Evolutionary conservation across 2,329 filamentous ascomycete genomes (phyloP), one percentile per base, ranked within the genome.

Genomic region (Xylaria sp.): DNA sequence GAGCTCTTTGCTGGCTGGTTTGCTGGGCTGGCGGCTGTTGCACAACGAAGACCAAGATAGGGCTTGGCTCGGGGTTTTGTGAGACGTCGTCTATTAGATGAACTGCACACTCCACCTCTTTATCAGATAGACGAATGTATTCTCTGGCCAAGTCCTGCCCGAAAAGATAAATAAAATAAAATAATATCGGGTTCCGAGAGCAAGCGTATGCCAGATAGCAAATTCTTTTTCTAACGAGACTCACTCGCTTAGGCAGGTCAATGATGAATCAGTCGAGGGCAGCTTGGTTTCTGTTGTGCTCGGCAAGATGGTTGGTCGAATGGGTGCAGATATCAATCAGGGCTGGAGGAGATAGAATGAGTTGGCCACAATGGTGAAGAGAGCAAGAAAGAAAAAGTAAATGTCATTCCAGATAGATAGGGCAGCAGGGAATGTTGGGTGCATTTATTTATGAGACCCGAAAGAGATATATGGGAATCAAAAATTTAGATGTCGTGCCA

Each of bases 131-230:
- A 60, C 6, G 41, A 46, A 13, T 50, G 50, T 65, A 59, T 57
- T 25, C 57, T 51, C 67, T 72, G 44, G 65, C 65, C 61, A 69
- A 63, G 56, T 71, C 64, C 69, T 56, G 74, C 72, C 66, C 63
- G 60, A 70, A 55, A 20, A 54, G n/a, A 34, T 46, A 34, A 54
- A 54, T 8, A 52, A 15, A 52, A 31, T 31, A 54, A 54, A 34
- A 54, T 6, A 67, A 6, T 73, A 72, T 73, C 64, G 74, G 75
- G 71, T 76, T 72, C 75, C 74, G 74, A 76, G 70, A 67, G 61
- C 55, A 59, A 52, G 56, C 66, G 67, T 65, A 20, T 18, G 13
- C 28, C 13, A 66, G 66, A 63, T 28, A 48, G 51, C 65, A 66
- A 70, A 66, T 73, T 71, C 70, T 72, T 65, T 73, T 65, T 68